A percentile compares a stretch with the other conserved stretches of the same genome.
Conservation (phyloP, 73 alveolate genomes). For the Symbiodinium pilosum region DNA sequence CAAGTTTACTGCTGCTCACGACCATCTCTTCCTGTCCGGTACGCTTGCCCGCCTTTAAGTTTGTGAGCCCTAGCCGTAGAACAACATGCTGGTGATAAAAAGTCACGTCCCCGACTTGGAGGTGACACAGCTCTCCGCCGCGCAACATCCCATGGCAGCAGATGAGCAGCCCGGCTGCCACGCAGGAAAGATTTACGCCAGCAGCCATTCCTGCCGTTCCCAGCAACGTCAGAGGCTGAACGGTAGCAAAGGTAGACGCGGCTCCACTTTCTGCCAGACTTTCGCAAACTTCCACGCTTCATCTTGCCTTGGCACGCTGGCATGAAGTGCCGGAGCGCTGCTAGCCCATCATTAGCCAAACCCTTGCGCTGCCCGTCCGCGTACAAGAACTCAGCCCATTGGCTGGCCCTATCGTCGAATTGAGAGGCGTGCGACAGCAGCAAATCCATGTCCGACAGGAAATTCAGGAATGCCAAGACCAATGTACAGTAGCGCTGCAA, state of each 20-base stretch:
- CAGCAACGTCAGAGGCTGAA: background rate
- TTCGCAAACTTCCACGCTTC: background rate
- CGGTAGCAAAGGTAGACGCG: slow-evolving; percentile 2
- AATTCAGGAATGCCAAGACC: background rate
- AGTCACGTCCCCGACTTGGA: background rate
- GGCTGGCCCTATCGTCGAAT: background rate
- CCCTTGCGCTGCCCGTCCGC: background rate
- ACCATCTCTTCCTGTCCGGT: background rate
- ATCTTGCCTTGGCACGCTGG: no score
- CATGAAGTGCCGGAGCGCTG: background rate
- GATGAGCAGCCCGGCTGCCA: background rate
- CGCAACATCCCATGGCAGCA: slow-evolving; percentile 17
- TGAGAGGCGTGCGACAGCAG: background rate
- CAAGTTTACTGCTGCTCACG: background rate
- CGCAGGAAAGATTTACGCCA: background rate
- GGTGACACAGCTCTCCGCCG: background rate
- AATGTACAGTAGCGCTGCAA: background rate
- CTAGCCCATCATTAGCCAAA: slow-evolving; percentile 14
- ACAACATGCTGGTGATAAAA: background rate
- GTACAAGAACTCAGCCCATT: background rate
- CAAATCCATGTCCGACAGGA: background rate
- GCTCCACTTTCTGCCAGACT: slow-evolving; percentile 38
- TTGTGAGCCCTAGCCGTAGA: background rate
- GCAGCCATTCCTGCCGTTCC: background rate
- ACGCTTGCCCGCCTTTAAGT: slow-evolving; percentile 9